Base-by-base conservation (phyloP, 75 land plant species). In the Cryptomeria japonica region DNA sequence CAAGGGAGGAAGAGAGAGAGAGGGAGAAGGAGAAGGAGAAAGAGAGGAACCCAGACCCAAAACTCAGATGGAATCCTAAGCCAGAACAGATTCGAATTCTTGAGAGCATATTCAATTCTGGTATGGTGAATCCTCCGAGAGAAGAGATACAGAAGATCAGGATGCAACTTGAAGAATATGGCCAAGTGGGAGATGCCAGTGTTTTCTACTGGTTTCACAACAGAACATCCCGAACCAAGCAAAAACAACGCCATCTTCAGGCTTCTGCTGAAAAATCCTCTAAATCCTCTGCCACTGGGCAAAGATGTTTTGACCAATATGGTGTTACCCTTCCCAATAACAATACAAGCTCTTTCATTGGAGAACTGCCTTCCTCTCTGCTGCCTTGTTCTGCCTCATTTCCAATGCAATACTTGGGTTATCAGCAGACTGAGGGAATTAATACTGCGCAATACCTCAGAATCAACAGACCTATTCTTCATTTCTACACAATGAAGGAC, bases 151-250 rank as follows among this genome's bases (percentile, higher is more conserved):
- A 90, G n/a, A 91, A 86, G 82, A 97, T 97, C 89, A 87, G 96
- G 51, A 90, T 86, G 68, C 95, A 90, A 44, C 88, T 97, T 9
- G 95, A 94, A 85, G 93, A 95, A 84, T 96, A 90, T 84, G 98
- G 98, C 34, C 94, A 92, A 53, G 95, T 97, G 25, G 98, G 93
- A 0, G 98, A 97, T 28, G 97, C 95, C 61, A 97, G 94, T 83
- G 97, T 97, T 76, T 97, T 97, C 90, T 97, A 96, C 80, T 97
- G 98, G 98, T 97, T 97, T 85, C 98, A 97, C 36, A 97, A 97
- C 92, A 83, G 97, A n/a, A 95, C 94, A 42, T 95, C 98, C 72
- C 89, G 97, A 84, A 94, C 91, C 93, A 97, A 94, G 79, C 92
- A 92, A 88, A 96, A 95, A 84, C 89, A 90, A 49, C 93, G 94